Conservation (phyloP, 345 rosid species). For the Turnera subulata region DNA sequence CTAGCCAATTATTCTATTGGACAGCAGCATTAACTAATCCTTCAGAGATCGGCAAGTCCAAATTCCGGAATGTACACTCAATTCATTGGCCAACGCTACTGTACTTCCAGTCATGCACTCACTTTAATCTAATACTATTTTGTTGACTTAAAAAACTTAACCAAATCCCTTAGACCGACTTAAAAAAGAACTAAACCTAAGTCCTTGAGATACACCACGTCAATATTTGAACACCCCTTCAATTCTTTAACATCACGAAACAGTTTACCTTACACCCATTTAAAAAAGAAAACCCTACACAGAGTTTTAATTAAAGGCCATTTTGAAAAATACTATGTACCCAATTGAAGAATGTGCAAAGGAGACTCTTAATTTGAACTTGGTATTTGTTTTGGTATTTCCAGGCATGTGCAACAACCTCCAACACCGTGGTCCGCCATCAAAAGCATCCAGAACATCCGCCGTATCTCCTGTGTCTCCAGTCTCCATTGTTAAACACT, state of each 20-base stretch:
- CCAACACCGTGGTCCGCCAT: constrained; percentile 45
- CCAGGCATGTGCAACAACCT: constrained; percentile 33
- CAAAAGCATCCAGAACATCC: constrained; percentile 40
- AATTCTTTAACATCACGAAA: background rate
- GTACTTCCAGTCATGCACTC: no score
- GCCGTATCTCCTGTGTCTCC: constrained; percentile 36
- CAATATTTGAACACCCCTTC: constrained; percentile 2
- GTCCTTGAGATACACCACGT: constrained; percentile 33
- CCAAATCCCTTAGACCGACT: no score
- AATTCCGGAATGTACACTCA: background rate
- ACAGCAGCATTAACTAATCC: no score
- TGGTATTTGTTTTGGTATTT: background rate
- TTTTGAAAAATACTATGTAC: no score
- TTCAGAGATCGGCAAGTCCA: background rate
- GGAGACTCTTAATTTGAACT: constrained; percentile 4
- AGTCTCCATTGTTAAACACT: constrained; percentile 20
- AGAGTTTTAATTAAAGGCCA: no score
- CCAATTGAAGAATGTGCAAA: no score
- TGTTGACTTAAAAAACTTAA: no score
- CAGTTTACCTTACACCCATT: constrained; percentile 6
- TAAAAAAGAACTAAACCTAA: background rate
- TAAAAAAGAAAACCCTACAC: constrained; percentile 1
- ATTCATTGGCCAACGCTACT: background rate
- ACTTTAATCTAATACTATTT: no score
- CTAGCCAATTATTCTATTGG: background rate